Percentiles rank a stretch among this genome's conserved stretches.
These are phyloP conservation scores for Geoglossum cookeanum DNA, from an alignment of 2,329 filamentous ascomycete species.

Conservation along the genomic window DNA sequence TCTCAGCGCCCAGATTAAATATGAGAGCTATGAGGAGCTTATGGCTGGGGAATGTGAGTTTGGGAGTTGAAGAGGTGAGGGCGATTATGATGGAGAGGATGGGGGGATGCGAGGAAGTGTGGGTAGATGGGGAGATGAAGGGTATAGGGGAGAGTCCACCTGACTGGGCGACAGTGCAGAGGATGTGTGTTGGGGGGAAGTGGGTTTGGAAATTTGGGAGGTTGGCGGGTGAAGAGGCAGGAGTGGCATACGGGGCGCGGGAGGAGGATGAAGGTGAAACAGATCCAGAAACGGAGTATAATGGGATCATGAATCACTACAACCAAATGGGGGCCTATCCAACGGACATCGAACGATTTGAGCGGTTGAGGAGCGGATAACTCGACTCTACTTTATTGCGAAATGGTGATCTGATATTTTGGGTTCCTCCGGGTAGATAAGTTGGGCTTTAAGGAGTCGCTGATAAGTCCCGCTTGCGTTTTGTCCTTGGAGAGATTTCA, in stretches of 20 bases:
- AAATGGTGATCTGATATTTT: too few species aligned
- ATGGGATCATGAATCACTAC: neutral
- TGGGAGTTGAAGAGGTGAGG: neutral
- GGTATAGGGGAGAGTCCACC: neutral
- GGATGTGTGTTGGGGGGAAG: neutral
- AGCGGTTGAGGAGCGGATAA: too few species aligned
- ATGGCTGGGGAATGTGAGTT: neutral
- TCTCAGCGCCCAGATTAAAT: neutral
- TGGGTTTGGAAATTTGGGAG: neutral
- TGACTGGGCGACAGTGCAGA: neutral
- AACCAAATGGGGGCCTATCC: too few species aligned
- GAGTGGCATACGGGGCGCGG: neutral
- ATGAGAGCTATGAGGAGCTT: neutral
- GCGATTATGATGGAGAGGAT: neutral
- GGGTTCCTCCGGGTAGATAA: too few species aligned
- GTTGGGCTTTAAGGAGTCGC: too few species aligned
- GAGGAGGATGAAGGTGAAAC: neutral
- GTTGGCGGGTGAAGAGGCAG: neutral
- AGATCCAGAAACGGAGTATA: neutral
- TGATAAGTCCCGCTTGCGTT: too few species aligned
- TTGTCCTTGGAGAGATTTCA: too few species aligned
- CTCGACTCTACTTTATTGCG: too few species aligned
- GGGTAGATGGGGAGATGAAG: neutral
- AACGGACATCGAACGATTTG: too few species aligned
- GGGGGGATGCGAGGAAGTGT: neutral